Conservation (phyloP, 805 yeast species). For the Kazachstania africana region DNA sequence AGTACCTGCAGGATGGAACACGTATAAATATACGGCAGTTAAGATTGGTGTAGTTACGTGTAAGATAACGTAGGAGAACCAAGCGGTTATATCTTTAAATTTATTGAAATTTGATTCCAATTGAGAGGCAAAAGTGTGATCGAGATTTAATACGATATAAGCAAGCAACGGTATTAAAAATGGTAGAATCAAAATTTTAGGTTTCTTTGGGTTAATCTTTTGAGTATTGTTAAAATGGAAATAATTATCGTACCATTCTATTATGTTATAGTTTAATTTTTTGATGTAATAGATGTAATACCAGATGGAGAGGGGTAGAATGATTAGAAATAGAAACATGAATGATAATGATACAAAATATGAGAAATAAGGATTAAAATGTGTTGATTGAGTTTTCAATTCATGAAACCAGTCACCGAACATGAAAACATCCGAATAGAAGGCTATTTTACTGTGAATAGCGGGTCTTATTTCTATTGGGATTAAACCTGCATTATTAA, state of each 20-base stretch:
- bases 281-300: constrained; percentile 16
- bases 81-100: constrained; percentile 42
- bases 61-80: constrained; percentile 50
- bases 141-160: constrained; percentile 34
- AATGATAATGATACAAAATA: constrained; percentile 10
- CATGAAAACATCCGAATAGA: constrained; percentile 19
- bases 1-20: constrained; percentile 58
- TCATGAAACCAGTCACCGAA: constrained; percentile 25
- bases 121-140: constrained; percentile 31
- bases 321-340: constrained; percentile 4
- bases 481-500: constrained; percentile 47
- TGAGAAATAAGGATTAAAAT: constrained; percentile 7
- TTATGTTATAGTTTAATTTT: constrained; percentile 10
- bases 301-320: constrained; percentile 19
- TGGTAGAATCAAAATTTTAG: constrained; percentile 13
- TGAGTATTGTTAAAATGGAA: constrained; percentile 10
- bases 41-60: constrained; percentile 52
- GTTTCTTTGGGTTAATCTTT: constrained; percentile 9
- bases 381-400: constrained; percentile 13
- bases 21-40: constrained; percentile 50
- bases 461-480: constrained; percentile 44
- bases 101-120: constrained; percentile 27
- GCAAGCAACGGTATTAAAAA: constrained; percentile 33
- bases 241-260: constrained; percentile 17
- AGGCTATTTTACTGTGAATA: constrained; percentile 40